Evolutionary conservation across 225 moss, liverwort and hornwort genomes (phyloP).

Genomic region (Straminergon stramineum): DNA sequence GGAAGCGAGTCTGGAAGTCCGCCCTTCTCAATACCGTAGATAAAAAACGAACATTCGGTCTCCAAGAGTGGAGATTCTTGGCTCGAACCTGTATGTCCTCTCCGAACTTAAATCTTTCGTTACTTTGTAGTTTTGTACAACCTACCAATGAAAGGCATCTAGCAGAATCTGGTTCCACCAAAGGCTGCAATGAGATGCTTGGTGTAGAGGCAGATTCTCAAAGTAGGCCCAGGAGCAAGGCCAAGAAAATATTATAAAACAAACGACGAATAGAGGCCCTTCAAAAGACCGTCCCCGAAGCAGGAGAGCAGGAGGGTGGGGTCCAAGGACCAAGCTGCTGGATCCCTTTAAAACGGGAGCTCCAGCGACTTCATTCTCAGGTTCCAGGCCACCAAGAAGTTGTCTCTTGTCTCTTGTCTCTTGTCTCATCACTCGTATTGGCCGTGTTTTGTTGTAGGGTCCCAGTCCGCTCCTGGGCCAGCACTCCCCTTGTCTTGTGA

Average conservation of each 20-base stretch:
- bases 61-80: background rate
- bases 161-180: background rate
- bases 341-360: background rate
- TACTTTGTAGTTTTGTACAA: background rate
- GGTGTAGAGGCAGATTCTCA: background rate
- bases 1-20: background rate
- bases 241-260: background rate
- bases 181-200: background rate
- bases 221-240: background rate
- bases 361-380: background rate
- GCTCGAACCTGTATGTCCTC: background rate
- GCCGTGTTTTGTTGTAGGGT: background rate
- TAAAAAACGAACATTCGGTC: background rate
- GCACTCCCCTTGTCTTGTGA: background rate
- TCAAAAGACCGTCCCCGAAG: background rate
- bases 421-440: background rate
- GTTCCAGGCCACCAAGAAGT: background rate
- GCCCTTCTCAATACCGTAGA: too few relatives aligned
- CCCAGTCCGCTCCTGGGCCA: background rate
- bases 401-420: background rate
- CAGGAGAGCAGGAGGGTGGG: background rate
- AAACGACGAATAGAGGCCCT: background rate
- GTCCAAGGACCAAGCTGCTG: background rate
- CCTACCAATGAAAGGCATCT: background rate
- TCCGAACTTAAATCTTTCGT: background rate